A percentile compares a stretch with the other conserved stretches of the same genome.
These are phyloP conservation scores for Lecanicillium sp. DNA, from an alignment of 2,329 filamentous ascomycete species.

Conservation along the genomic window DNA sequence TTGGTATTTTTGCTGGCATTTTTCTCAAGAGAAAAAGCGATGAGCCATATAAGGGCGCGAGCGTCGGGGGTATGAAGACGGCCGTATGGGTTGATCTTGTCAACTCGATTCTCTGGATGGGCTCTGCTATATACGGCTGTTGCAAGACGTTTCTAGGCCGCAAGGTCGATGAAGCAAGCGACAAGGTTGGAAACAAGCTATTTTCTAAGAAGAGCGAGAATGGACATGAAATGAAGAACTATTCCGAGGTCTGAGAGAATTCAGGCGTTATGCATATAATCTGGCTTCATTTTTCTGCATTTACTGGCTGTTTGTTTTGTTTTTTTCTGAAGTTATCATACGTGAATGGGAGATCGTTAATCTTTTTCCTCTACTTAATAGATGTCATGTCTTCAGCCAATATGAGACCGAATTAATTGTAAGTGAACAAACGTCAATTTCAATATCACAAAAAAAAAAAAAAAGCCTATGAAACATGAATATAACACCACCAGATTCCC, in stretches of 20 bases:
- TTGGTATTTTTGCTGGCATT: slow-evolving; percentile 66
- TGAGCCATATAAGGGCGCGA: slow-evolving; percentile 39
- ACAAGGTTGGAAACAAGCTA: slow-evolving; percentile 33
- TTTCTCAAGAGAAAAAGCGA: slow-evolving; percentile 57
- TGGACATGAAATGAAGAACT: slow-evolving; percentile 14
- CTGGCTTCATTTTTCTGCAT: not conserved
- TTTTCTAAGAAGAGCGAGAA: slow-evolving; percentile 27
- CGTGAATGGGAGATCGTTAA: too few relatives aligned
- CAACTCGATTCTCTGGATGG: slow-evolving; percentile 61
- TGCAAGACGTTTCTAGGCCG: slow-evolving; percentile 36
- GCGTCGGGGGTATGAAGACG: slow-evolving; percentile 53
- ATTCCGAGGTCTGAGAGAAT: slow-evolving; percentile 27
- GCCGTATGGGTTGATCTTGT: slow-evolving; percentile 68
- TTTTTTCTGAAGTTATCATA: not conserved
- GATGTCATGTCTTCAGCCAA: too few relatives aligned
- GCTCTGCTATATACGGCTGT: slow-evolving; percentile 37
- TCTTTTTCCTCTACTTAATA: too few relatives aligned
- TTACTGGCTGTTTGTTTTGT: not conserved
- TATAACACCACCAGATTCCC: too few relatives aligned
- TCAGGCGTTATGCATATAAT: too few relatives aligned
- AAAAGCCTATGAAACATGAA: too few relatives aligned
- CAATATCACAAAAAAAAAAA: too few relatives aligned
- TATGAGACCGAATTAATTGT: too few relatives aligned
- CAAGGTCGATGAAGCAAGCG: slow-evolving; percentile 33
- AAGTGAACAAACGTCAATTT: too few relatives aligned